These are phyloP conservation scores for Thelephora terrestris DNA, from an alignment of 1,284 basidiomycete species.

Conservation along the genomic window DNA sequence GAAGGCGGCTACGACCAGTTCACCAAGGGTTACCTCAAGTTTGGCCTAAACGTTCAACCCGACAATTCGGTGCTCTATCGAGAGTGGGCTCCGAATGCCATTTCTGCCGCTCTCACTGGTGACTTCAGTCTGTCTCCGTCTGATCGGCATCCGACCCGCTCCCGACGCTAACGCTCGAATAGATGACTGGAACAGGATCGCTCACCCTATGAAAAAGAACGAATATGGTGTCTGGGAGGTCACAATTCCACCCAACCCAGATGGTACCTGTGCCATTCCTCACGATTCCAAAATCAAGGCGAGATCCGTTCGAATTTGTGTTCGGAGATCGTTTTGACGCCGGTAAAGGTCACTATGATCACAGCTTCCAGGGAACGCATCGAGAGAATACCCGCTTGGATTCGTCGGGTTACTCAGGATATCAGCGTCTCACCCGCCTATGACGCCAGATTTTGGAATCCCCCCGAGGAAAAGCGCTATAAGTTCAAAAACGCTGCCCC, in stretches of 20 bases:
- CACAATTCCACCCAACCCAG: constrained; percentile 57
- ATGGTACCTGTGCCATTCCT: constrained; percentile 75
- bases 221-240: constrained; percentile 94
- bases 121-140: constrained; percentile 73
- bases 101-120: constrained; percentile 78
- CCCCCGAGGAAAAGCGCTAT: constrained; percentile 63
- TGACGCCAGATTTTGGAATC: constrained; percentile 99
- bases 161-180: background rate
- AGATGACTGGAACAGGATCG: constrained; percentile 84
- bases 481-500: constrained; percentile 76
- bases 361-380: constrained; percentile 68
- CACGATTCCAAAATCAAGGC: constrained; percentile 93
- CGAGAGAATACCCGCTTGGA: constrained; percentile 92
- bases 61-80: constrained; percentile 75
- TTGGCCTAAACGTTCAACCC: constrained; percentile 70
- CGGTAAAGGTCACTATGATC: constrained; percentile 73
- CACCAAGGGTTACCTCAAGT: constrained; percentile 78
- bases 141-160: background rate
- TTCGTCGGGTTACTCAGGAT: constrained; percentile 92
- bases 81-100: constrained; percentile 94
- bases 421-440: constrained; percentile 84
- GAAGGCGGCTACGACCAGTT: constrained; percentile 91
- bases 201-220: constrained; percentile 81
- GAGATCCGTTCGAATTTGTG: background rate
- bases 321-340: background rate